Percentiles rank a stretch among this genome's conserved stretches.
phyloP scores from a whole-genome alignment of 805 yeast species.

The Candida railenensis region DNA sequence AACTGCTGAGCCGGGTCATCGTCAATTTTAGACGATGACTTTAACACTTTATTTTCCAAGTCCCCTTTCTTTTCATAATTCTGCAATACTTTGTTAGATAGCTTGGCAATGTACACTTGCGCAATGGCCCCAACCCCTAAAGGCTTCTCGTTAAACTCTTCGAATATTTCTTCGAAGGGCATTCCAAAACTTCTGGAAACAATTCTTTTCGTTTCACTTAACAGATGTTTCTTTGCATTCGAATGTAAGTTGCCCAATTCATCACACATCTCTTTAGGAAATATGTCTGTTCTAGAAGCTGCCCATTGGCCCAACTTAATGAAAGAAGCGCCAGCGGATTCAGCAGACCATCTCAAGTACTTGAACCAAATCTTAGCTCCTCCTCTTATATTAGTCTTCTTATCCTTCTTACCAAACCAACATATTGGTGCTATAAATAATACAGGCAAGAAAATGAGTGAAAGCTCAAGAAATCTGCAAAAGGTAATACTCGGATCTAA shows the following conservation, averaged over 20 bases:
- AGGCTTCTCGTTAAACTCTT: conserved; percentile 71
- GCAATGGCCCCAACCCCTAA: conserved; percentile 99
- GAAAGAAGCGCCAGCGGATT: conserved; percentile 89
- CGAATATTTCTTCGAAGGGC: conserved; percentile 74
- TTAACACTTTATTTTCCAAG: conserved; percentile 11
- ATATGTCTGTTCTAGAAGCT: conserved; percentile 92
- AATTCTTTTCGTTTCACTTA: conserved; percentile 56
- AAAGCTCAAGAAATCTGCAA: conserved; percentile 66
- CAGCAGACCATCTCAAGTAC: conserved; percentile 63
- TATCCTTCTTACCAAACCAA: conserved; percentile 47
- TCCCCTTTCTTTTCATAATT: conserved; percentile 29
- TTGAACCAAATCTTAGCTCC: conserved; percentile 76
- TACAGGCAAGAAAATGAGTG: conserved; percentile 69
- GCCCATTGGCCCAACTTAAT: conserved; percentile 98
- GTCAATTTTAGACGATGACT: conserved; percentile 12
- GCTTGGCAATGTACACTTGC: conserved; percentile 81
- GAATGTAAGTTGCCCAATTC: conserved; percentile 80
- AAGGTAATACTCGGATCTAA: conserved; percentile 70
- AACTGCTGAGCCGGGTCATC: conserved; percentile 16
- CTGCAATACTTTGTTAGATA: conserved; percentile 46
- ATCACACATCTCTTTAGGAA: conserved; percentile 74
- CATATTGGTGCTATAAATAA: conserved; percentile 63
- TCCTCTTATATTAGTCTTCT: conserved; percentile 32
- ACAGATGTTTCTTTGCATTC: conserved; percentile 72
- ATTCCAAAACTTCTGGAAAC: conserved; percentile 60